A percentile compares a stretch with the other conserved stretches of the same genome.
These are phyloP conservation scores for Leccinum fibrillosum DNA, from an alignment of 768 basidiomycete genomes.

Conservation along the genomic window DNA sequence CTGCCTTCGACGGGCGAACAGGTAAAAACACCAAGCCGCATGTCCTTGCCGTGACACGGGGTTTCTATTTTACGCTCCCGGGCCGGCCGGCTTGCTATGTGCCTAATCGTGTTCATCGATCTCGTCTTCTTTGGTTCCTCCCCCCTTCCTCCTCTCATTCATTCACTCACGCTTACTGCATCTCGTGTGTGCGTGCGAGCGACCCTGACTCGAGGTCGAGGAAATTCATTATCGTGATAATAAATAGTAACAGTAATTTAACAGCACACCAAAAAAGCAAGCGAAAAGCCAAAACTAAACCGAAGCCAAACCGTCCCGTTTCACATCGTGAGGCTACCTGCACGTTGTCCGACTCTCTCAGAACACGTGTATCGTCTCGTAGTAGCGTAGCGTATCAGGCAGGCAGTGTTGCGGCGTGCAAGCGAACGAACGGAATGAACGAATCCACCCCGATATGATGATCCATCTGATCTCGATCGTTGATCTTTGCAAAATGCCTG, in stretches of 20 bases:
- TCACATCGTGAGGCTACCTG: slow-evolving; percentile 12
- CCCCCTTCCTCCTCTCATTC: background rate
- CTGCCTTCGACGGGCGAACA: background rate
- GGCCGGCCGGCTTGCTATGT: background rate
- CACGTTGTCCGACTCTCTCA: slow-evolving; percentile 12
- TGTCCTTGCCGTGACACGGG: background rate
- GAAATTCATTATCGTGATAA: background rate
- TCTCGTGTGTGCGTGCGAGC: background rate
- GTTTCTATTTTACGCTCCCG: background rate
- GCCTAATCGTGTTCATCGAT: background rate
- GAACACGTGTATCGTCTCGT: background rate
- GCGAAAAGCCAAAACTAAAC: background rate
- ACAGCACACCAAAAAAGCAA: background rate
- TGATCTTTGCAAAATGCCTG: background rate
- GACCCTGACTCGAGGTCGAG: background rate
- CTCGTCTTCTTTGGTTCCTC: background rate
- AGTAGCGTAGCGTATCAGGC: background rate
- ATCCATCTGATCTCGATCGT: background rate
- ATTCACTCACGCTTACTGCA: background rate
- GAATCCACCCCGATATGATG: background rate
- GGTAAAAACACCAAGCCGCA: background rate
- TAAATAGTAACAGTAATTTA: background rate
- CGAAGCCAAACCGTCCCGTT: background rate
- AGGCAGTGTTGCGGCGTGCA: background rate
- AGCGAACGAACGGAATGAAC: background rate